These are phyloP conservation scores for Mycena filopes DNA, from an alignment of 768 basidiomycete species.

Conservation along the genomic window DNA sequence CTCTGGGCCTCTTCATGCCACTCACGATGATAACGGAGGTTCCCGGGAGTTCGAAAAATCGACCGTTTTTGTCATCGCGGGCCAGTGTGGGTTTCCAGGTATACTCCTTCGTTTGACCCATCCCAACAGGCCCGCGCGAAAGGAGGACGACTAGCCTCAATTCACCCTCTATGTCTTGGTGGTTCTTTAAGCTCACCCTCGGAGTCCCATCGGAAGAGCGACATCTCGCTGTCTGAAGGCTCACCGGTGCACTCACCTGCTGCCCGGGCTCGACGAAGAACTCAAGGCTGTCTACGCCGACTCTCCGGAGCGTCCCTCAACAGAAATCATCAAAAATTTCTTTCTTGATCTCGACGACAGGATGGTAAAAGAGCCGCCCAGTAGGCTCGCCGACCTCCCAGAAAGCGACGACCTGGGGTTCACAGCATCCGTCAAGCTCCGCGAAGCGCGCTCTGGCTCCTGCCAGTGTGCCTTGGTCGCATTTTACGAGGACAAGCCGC, in stretches of 20 bases:
- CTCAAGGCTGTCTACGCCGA: constrained; percentile 22
- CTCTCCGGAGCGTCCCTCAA: constrained; percentile 32
- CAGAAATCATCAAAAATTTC: constrained; percentile 46
- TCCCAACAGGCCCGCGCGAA: constrained; percentile 2
- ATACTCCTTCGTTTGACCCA: not conserved
- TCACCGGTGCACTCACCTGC: constrained; percentile 14
- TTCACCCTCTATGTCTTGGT: constrained; percentile 17
- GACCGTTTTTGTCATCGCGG: not conserved
- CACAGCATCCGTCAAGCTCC: constrained; percentile 43
- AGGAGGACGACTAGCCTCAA: no score
- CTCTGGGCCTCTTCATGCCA: constrained; percentile 16
- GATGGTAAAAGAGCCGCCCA: constrained; percentile 48
- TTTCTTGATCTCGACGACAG: constrained; percentile 54
- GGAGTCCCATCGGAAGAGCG: constrained; percentile 30
- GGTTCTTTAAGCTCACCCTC: constrained; percentile 31
- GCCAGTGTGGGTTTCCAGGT: constrained; percentile 12
- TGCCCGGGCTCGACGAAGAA: constrained; percentile 2
- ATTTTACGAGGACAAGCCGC: constrained; percentile 53
- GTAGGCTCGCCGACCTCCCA: constrained; percentile 37
- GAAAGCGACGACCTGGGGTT: constrained; percentile 30
- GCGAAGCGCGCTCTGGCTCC: constrained; percentile 50
- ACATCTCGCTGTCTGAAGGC: constrained; percentile 19
- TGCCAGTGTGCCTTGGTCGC: constrained; percentile 59
- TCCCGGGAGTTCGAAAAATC: not conserved
- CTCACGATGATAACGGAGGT: no score